phyloP scores from a whole-genome alignment of 352 stramenopile genomes.

The Blastocystis sp. region DNA sequence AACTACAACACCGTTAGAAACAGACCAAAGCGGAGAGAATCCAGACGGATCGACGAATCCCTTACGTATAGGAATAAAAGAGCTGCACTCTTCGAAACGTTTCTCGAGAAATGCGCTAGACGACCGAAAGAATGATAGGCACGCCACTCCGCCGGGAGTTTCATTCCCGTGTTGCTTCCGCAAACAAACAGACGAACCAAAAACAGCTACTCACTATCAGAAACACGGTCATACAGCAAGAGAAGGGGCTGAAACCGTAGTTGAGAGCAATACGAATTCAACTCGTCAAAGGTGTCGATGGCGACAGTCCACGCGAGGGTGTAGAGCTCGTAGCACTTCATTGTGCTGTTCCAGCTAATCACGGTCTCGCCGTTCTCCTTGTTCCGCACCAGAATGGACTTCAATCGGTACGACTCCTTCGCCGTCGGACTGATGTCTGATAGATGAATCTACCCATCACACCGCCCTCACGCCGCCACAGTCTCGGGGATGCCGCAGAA shows the following conservation, averaged over 20 bases:
- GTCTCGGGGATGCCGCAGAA: slow-evolving; percentile 46
- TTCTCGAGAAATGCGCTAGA: no score
- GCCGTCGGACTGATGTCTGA: slow-evolving; percentile 1
- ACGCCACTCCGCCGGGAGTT: background rate
- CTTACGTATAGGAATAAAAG: no score
- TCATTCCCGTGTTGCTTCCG: background rate
- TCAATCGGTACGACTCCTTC: background rate
- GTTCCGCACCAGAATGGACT: slow-evolving; percentile 40
- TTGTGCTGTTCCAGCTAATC: slow-evolving; percentile 20
- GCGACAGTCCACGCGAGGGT: slow-evolving; percentile 7
- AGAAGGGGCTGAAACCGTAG: slow-evolving; percentile 36
- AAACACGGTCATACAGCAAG: slow-evolving; percentile 35
- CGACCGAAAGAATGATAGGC: no score
- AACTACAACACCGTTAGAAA: background rate
- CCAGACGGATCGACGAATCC: no score
- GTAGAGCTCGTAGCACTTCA: slow-evolving; percentile 63
- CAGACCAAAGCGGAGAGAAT: no score
- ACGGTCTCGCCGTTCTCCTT: slow-evolving; percentile 37
- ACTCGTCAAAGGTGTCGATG: slow-evolving; percentile 28
- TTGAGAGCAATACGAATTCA: slow-evolving; percentile 66
- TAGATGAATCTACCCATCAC: slow-evolving; percentile 13
- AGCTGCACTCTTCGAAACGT: no score
- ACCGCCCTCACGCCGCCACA: background rate
- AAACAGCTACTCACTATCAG: background rate
- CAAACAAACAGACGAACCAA: background rate